A percentile compares a stretch with the other conserved stretches of the same genome.
phyloP scores from a whole-genome alignment of 345 rosid genomes.

The Dipteronia dyeriana region DNA sequence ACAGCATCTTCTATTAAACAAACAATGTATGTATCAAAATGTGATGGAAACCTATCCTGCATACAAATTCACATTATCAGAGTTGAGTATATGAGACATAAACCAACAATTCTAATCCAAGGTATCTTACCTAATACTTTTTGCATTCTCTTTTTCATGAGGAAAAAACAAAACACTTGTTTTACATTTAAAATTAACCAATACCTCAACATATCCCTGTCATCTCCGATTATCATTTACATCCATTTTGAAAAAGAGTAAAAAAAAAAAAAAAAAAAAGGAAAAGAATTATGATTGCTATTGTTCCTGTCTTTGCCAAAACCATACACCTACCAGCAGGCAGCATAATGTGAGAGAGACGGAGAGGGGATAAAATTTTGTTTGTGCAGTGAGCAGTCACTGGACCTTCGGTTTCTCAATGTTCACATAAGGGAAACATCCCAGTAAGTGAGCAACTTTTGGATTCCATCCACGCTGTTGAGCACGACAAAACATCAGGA shows the following conservation, averaged over 20 bases:
- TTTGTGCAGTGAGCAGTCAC: conserved; percentile 21
- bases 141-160: not conserved
- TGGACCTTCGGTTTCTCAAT: conserved; percentile 71
- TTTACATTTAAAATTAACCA: conserved; percentile 15
- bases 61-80: not conserved
- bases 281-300: conserved; percentile 15
- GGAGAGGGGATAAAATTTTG: not conserved
- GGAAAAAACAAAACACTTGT: not conserved
- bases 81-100: not conserved
- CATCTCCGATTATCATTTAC: conserved; percentile 15
- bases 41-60: not conserved
- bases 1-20: no score
- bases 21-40: no score
- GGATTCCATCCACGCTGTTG: conserved; percentile 83
- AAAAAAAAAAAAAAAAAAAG: not conserved
- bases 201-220: not conserved
- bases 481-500: conserved; percentile 97
- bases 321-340: conserved; percentile 14
- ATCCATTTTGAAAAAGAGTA: conserved; percentile 6
- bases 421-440: conserved; percentile 78
- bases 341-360: not conserved
- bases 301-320: conserved; percentile 1
- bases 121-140: not conserved
- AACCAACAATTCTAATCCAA: not conserved
- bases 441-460: conserved; percentile 51